Conservation (phyloP, 371 early-diverging fungal genomes). For the Mortierella sp. region DNA sequence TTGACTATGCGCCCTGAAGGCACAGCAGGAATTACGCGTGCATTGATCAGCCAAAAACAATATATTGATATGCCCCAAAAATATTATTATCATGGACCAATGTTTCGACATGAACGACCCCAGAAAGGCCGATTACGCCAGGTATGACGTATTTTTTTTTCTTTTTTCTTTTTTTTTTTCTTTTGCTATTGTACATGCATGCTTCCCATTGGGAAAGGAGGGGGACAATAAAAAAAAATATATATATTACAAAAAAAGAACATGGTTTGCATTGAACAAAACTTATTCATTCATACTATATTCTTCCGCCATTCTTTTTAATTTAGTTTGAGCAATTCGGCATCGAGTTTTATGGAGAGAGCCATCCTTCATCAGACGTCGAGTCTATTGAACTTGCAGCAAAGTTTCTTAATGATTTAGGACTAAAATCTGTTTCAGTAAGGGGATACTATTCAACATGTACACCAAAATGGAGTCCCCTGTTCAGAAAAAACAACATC, state of each 20-base stretch:
- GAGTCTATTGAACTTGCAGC: conserved; percentile 67
- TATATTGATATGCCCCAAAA: conserved; percentile 58
- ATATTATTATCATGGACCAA: conserved; percentile 71
- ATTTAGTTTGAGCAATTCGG: conserved; percentile 77
- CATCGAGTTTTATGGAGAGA: conserved; percentile 64
- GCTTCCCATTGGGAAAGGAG: no score
- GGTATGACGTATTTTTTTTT: conserved; percentile 24
- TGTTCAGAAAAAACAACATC: no score
- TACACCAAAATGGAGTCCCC: not conserved
- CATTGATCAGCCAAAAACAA: conserved; percentile 62
- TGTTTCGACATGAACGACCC: conserved; percentile 77
- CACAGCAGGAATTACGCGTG: conserved; percentile 69
- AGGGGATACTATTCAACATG: not conserved
- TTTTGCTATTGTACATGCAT: no score
- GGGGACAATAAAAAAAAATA: not conserved
- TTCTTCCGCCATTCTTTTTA: no score
- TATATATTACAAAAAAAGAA: not conserved
- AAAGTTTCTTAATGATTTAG: conserved; percentile 58
- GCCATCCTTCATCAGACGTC: conserved; percentile 65
- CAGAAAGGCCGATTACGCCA: conserved; percentile 75
- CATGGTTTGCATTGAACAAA: no score
- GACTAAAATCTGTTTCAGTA: conserved; percentile 39
- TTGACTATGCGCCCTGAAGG: conserved; percentile 77
- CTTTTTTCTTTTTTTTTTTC: no score
- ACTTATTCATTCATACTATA: not conserved